Evolutionary conservation across 169 alveolate species (phyloP).

Genomic region (Plasmodium ovale): DNA sequence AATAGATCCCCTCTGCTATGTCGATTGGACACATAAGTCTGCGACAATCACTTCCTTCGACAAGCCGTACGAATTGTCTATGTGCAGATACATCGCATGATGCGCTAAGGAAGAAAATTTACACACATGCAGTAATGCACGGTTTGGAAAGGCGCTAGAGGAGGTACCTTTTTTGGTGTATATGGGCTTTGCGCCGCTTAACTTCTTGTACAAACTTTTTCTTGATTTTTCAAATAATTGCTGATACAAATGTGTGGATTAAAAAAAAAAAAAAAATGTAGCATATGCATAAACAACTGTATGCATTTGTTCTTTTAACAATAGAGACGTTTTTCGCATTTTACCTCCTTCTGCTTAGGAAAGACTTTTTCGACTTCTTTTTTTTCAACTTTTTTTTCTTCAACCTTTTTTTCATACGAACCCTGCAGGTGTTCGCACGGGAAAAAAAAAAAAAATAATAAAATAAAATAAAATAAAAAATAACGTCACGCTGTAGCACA

Average conservation of each 20-base stretch:
- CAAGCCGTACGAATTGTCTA: no score
- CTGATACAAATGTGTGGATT: no score
- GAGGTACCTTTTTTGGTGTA: slow-evolving; percentile 66
- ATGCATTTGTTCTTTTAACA: background rate
- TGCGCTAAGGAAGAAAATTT: no score
- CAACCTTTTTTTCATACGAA: slow-evolving; percentile 38
- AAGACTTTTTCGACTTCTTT: slow-evolving; percentile 47
- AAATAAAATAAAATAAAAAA: background rate
- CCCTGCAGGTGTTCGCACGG: slow-evolving; percentile 16
- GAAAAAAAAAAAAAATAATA: background rate
- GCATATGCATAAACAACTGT: background rate
- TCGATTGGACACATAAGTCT: no score
- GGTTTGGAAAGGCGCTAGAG: background rate
- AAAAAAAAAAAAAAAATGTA: background rate
- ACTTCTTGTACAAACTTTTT: slow-evolving; percentile 60
- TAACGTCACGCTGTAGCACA: no score
- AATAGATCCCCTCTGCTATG: no score
- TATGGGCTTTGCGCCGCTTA: slow-evolving; percentile 39
- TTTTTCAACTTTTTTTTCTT: slow-evolving; percentile 71
- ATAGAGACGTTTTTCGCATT: background rate
- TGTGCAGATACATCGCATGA: no score
- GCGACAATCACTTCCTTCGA: no score
- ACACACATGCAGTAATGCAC: no score
- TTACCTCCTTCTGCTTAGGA: slow-evolving; percentile 57
- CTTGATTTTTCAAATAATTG: slow-evolving; percentile 59